Evolutionary conservation across 495 filamentous ascomycete species (phyloP).

Genomic region (Aspergillus ostianus): DNA sequence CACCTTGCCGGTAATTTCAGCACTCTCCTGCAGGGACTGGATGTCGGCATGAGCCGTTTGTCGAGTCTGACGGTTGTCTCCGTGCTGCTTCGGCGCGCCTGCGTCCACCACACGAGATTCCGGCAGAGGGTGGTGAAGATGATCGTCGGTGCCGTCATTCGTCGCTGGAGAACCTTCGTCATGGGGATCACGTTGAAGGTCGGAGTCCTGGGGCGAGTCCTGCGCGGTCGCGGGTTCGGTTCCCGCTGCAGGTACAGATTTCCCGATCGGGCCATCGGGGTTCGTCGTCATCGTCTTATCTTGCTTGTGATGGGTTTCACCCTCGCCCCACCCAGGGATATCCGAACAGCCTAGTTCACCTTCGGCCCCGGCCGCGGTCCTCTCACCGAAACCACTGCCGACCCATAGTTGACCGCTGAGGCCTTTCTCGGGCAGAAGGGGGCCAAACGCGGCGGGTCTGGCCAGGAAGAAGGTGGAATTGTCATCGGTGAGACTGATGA

Average conservation of each 20-base stretch:
- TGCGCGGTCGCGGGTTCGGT: slow-evolving; percentile 23
- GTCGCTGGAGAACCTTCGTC: slow-evolving; percentile 29
- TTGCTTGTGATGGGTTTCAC: slow-evolving; percentile 35
- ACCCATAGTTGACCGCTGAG: slow-evolving; percentile 86
- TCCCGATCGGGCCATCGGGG: slow-evolving; percentile 30
- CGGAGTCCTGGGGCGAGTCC: slow-evolving; percentile 27
- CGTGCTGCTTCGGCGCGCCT: slow-evolving; percentile 32
- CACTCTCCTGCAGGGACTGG: slow-evolving; percentile 88
- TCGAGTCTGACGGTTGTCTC: slow-evolving; percentile 44
- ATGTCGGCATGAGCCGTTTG: slow-evolving; percentile 78
- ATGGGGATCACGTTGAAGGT: slow-evolving; percentile 20
- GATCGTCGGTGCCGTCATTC: slow-evolving; percentile 89
- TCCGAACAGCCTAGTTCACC: slow-evolving; percentile 97
- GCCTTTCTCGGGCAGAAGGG: slow-evolving; percentile 68
- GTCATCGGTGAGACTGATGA: slow-evolving; percentile 95
- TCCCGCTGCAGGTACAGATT: slow-evolving; percentile 25
- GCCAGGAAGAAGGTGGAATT: slow-evolving; percentile 96
- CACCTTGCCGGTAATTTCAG: slow-evolving; percentile 91
- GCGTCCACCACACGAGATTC: slow-evolving; percentile 39
- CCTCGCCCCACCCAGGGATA: slow-evolving; percentile 85
- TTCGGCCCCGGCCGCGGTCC: slow-evolving; percentile 55
- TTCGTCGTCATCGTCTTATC: slow-evolving; percentile 25
- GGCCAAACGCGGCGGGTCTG: slow-evolving; percentile 90
- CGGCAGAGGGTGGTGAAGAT: slow-evolving; percentile 70
- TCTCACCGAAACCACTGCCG: slow-evolving; percentile 83